These are phyloP conservation scores for Lachancea lanzarotensis DNA, from an alignment of 805 yeast genomes.

Conservation along the genomic window DNA sequence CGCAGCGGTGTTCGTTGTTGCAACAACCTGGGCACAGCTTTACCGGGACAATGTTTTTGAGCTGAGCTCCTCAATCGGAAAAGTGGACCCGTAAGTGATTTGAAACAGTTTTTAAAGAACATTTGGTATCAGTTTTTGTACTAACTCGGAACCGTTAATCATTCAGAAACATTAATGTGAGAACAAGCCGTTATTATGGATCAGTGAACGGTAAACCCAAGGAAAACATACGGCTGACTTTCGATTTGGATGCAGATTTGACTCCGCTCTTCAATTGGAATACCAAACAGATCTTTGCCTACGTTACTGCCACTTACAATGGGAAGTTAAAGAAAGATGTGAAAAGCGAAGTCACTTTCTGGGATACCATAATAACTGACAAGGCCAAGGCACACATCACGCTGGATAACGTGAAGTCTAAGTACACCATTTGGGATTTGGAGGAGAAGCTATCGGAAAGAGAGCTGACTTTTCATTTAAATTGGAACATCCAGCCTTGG, in stretches of 20 bases:
- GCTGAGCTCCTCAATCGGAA: constrained; percentile 34
- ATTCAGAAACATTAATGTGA: constrained; percentile 36
- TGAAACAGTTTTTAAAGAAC: too few relatives aligned
- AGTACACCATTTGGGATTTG: constrained; percentile 85
- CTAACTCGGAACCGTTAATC: too few relatives aligned
- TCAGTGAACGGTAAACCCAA: constrained; percentile 59
- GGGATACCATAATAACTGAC: constrained; percentile 76
- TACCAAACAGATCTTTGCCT: constrained; percentile 91
- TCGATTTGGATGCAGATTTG: constrained; percentile 72
- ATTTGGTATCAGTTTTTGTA: too few relatives aligned
- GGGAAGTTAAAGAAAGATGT: constrained; percentile 34
- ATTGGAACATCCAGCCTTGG: constrained; percentile 91
- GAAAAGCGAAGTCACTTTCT: constrained; percentile 68
- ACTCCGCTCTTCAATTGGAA: constrained; percentile 88
- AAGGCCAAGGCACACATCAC: constrained; percentile 53
- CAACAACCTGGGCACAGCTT: constrained; percentile 46
- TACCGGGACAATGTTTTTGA: constrained; percentile 39
- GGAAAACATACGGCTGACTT: constrained; percentile 65
- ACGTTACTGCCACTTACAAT: constrained; percentile 81
- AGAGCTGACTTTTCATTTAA: constrained; percentile 61
- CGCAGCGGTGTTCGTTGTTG: constrained; percentile 42
- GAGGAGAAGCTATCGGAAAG: constrained; percentile 51
- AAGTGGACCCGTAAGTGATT: constrained; percentile 31
- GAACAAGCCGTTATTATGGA: constrained; percentile 60
- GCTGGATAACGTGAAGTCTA: constrained; percentile 50